A percentile compares a stretch with the other conserved stretches of the same genome.
Conservation (phyloP, 129 eudicot species). For the Mikania micrantha region DNA sequence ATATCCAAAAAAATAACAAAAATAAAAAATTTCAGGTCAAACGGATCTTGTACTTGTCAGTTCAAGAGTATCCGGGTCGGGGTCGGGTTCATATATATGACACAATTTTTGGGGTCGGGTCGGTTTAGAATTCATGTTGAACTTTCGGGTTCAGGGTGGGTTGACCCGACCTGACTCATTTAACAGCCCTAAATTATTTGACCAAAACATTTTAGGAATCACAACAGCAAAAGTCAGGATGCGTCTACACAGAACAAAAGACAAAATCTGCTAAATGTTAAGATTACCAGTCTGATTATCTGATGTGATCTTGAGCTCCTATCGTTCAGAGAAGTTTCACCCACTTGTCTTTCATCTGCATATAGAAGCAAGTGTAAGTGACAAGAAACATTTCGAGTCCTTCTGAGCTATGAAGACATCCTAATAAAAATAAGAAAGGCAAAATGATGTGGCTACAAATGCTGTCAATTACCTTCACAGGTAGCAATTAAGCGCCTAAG, state of each 20-base stretch:
- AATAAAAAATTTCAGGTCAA: too few species aligned
- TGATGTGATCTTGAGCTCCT: conserved; percentile 98
- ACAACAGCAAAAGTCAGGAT: background rate
- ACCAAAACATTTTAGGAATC: background rate
- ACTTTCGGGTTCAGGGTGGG: too few species aligned
- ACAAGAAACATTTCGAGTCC: background rate
- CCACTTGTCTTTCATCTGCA: conserved; percentile 97
- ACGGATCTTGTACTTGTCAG: too few species aligned
- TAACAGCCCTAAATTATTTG: too few species aligned
- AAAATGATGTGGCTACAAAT: background rate
- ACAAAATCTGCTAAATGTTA: conserved; percentile 7
- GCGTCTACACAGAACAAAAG: background rate
- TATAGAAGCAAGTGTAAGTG: conserved; percentile 3
- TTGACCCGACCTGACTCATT: too few species aligned
- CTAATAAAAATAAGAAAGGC: background rate
- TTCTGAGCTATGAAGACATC: background rate
- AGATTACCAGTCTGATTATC: conserved; percentile 77
- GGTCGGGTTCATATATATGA: too few species aligned
- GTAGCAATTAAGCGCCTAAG: conserved; percentile 63
- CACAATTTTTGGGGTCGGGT: too few species aligned
- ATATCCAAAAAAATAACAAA: too few species aligned
- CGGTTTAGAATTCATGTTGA: too few species aligned
- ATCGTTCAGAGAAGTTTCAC: conserved; percentile 91
- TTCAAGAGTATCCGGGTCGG: too few species aligned
- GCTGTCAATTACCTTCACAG: conserved; percentile 74